Percentiles rank a stretch among this genome's conserved stretches.
Evolutionary conservation across 768 basidiomycete genomes (phyloP).

Genomic region (Lactifluus piperatus): DNA sequence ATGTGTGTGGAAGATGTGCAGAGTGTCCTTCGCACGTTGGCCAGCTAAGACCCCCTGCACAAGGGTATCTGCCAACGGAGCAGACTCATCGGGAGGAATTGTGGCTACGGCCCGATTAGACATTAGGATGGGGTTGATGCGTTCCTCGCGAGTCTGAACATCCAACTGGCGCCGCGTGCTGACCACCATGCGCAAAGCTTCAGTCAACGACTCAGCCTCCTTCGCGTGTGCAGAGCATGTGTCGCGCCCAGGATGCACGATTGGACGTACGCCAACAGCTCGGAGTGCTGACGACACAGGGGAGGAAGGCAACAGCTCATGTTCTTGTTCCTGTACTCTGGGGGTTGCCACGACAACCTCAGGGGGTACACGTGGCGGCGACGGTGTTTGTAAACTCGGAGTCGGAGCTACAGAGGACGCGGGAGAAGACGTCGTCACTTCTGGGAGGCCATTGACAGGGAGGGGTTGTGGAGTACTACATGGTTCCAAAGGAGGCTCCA

Average conservation of each 20-base stretch:
- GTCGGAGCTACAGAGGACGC: slow-evolving; percentile 9
- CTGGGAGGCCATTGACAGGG: not conserved
- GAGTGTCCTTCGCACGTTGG: slow-evolving; percentile 28
- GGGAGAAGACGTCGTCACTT: slow-evolving; percentile 9
- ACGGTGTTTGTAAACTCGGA: slow-evolving; percentile 19
- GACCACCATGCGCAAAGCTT: slow-evolving; percentile 55
- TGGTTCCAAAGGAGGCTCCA: not conserved
- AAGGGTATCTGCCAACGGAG: slow-evolving; percentile 32
- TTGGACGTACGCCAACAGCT: slow-evolving; percentile 1
- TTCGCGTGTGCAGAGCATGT: slow-evolving; percentile 7
- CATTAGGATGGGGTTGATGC: slow-evolving; percentile 52
- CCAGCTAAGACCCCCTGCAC: slow-evolving; percentile 40
- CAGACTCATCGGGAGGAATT: slow-evolving; percentile 30
- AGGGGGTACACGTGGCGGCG: slow-evolving; percentile 22
- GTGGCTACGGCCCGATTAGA: slow-evolving; percentile 45
- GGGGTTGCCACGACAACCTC: slow-evolving; percentile 20
- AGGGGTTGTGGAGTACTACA: not conserved
- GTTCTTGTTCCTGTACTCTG: slow-evolving; percentile 13
- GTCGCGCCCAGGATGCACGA: not conserved
- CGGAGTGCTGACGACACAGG: slow-evolving; percentile 7
- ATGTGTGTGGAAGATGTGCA: slow-evolving; percentile 30
- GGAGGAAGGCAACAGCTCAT: slow-evolving; percentile 11
- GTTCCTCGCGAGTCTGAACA: slow-evolving; percentile 51
- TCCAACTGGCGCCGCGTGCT: slow-evolving; percentile 54
- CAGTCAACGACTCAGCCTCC: slow-evolving; percentile 33